phyloP scores from a whole-genome alignment of 345 rosid species.

The Pistacia atlantica region DNA sequence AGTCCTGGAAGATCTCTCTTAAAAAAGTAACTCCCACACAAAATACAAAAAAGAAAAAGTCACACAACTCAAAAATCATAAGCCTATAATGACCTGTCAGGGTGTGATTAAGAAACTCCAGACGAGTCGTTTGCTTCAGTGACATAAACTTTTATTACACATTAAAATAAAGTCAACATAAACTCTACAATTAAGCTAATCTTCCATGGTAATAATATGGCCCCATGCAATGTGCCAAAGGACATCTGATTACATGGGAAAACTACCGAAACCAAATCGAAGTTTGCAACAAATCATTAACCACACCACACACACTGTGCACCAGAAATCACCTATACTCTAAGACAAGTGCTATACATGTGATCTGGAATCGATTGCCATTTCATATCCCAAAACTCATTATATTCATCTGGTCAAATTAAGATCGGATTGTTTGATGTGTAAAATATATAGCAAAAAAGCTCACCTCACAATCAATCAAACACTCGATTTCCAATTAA shows the following conservation, averaged over 20 bases:
- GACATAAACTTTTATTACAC: too few relatives aligned
- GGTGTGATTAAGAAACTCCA: background rate
- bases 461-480: background rate
- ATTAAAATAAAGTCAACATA: too few relatives aligned
- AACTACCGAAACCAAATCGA: background rate
- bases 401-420: slow-evolving; percentile 3
- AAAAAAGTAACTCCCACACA: background rate
- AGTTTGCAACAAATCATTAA: background rate
- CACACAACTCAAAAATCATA: background rate
- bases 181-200: background rate
- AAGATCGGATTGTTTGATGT: background rate
- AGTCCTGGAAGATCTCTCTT: background rate
- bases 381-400: slow-evolving; percentile 1
- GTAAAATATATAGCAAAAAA: background rate
- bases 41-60: background rate
- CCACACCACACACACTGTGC: background rate
- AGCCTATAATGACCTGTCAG: background rate
- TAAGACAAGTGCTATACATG: background rate
- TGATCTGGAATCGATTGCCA: background rate
- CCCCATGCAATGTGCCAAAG: background rate
- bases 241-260: background rate
- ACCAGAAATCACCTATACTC: background rate
- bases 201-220: background rate
- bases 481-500: background rate
- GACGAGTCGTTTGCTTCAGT: background rate